Evolutionary conservation across 306 rosid species (phyloP).

Genomic region (Fragaria vesca): DNA sequence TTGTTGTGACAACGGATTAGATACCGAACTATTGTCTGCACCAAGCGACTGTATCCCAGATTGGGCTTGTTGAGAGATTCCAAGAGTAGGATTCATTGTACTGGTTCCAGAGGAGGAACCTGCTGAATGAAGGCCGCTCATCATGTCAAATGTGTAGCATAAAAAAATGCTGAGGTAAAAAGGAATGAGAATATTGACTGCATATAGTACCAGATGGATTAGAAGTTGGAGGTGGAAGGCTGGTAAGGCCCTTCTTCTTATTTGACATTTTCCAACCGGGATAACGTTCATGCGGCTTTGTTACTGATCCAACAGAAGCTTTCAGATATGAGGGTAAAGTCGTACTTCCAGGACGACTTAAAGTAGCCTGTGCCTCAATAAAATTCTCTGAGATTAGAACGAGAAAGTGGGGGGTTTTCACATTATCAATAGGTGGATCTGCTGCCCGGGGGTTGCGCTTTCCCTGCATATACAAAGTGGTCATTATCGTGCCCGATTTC

Average conservation of each 20-base stretch:
- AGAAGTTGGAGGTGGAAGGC: conserved; percentile 48
- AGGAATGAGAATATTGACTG: conserved; percentile 12
- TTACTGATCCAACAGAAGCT: conserved; percentile 57
- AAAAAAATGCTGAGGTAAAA: conserved; percentile 1
- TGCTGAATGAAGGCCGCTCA: conserved; percentile 67
- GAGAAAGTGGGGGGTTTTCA: conserved; percentile 57
- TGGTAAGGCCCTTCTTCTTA: too few species aligned
- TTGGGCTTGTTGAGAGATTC: conserved; percentile 85
- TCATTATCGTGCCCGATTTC: conserved; percentile 17
- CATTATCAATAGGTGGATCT: conserved; percentile 65
- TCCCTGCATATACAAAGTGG: conserved; percentile 62
- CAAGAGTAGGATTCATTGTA: conserved; percentile 93
- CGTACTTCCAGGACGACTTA: conserved; percentile 76
- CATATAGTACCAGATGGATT: conserved; percentile 58
- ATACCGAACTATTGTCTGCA: conserved; percentile 55
- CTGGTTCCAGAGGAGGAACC: conserved; percentile 82
- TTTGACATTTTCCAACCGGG: too few species aligned
- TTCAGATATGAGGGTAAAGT: conserved; percentile 43
- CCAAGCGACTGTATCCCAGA: conserved; percentile 67
- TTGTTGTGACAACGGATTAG: conserved; percentile 70
- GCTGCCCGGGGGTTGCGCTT: conserved; percentile 60
- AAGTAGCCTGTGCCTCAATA: conserved; percentile 75
- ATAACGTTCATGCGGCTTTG: conserved; percentile 35
- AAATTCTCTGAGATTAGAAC: conserved; percentile 82
- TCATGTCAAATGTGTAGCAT: conserved; percentile 37